Percentiles rank a stretch among this genome's conserved stretches.
Evolutionary conservation across 2,329 filamentous ascomycete genomes (phyloP).

Genomic region (Sclerotinia spermophila): DNA sequence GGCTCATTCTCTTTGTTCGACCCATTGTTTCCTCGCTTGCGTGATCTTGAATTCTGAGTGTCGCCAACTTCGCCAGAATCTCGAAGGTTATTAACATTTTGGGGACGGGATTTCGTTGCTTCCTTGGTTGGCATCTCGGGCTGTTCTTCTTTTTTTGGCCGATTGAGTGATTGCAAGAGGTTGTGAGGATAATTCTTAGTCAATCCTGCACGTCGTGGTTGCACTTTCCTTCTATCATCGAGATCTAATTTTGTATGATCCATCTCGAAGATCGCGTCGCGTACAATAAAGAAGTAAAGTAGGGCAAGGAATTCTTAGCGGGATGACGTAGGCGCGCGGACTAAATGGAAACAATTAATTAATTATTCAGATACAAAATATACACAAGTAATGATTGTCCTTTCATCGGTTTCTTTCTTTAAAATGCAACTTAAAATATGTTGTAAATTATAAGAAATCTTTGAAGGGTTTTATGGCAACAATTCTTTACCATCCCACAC

Average conservation of each 20-base stretch:
- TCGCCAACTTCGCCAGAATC: neutral
- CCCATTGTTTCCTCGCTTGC: neutral
- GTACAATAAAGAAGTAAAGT: neutral
- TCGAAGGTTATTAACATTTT: neutral
- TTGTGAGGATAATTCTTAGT: conserved; percentile 1
- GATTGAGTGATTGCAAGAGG: conserved; percentile 12
- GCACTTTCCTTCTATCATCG: conserved; percentile 14
- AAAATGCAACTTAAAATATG: neutral
- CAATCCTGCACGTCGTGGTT: conserved; percentile 11
- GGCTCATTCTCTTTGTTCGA: conserved; percentile 9
- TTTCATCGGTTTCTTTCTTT: neutral
- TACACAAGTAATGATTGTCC: neutral
- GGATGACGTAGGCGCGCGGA: neutral
- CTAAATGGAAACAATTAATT: neutral
- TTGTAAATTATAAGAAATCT: neutral
- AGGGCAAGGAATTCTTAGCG: neutral
- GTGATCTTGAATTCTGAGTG: neutral
- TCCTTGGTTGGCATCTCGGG: neutral
- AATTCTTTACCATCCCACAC: neutral
- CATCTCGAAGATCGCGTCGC: conserved; percentile 16
- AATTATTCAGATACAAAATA: neutral
- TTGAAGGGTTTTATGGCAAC: neutral
- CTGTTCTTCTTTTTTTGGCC: neutral
- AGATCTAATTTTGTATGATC: conserved; percentile 9
- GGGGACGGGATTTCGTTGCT: neutral